Evolutionary conservation across 2,329 filamentous ascomycete species (phyloP).

Genomic region (Plectosphaerella cucumerina): DNA sequence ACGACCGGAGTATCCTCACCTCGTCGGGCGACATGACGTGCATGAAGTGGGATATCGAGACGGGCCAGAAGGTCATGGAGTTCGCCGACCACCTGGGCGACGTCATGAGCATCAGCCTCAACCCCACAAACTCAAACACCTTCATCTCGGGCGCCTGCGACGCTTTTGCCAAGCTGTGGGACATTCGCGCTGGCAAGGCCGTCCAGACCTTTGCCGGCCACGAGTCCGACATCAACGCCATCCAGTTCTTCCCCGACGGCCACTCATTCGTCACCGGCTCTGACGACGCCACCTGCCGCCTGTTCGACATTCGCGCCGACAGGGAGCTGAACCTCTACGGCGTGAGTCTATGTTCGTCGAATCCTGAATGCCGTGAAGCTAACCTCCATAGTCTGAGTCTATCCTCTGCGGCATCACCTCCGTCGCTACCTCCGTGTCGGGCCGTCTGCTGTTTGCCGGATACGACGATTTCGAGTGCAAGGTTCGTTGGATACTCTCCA

Average conservation of each 20-base stretch:
- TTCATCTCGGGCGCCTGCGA: constrained; percentile 99
- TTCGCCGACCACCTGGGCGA: constrained; percentile 98
- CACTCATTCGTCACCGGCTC: constrained; percentile 98
- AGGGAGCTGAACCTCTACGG: constrained; percentile 68
- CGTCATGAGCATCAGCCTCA: constrained; percentile 99
- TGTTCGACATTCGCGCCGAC: constrained; percentile 97
- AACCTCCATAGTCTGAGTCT: constrained; percentile 71
- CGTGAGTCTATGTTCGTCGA: constrained; percentile 39
- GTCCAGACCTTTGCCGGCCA: constrained; percentile 98
- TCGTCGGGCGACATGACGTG: constrained; percentile 99
- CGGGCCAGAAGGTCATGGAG: constrained; percentile 93
- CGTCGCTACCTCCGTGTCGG: constrained; percentile 95
- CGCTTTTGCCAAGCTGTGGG: constrained; percentile 97
- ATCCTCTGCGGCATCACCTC: constrained; percentile 98
- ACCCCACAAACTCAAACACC: constrained; percentile 97
- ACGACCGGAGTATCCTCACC: constrained; percentile 94
- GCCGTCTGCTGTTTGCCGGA: constrained; percentile 88
- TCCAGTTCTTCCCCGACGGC: constrained; percentile 98
- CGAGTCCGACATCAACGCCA: constrained; percentile 98
- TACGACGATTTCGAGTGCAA: constrained; percentile 99
- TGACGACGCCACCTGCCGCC: constrained; percentile 92
- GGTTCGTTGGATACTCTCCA: constrained; percentile 50
- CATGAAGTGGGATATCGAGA: constrained; percentile 99
- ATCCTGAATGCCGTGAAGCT: not conserved
- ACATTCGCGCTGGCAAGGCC: constrained; percentile 96